A percentile compares a stretch with the other conserved stretches of the same genome.
phyloP scores from a whole-genome alignment of 2,329 filamentous ascomycete species.

The Cryphonectria radicalis region DNA sequence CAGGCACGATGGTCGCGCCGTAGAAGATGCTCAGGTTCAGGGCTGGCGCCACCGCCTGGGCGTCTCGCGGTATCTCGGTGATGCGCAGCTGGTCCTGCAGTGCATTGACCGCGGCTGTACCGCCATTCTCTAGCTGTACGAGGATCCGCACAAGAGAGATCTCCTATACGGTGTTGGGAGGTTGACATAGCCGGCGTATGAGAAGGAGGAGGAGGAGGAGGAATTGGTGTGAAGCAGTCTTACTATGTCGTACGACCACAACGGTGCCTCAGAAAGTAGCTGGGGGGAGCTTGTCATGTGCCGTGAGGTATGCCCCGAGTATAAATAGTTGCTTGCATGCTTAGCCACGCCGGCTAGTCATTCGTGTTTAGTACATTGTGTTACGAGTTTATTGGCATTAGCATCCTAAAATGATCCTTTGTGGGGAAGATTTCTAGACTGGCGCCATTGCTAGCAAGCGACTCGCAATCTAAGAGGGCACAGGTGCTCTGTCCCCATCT shows the following conservation, averaged over 20 bases:
- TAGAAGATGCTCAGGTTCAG: conserved; percentile 25
- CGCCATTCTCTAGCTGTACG: conserved; percentile 15
- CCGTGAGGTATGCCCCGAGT: neutral
- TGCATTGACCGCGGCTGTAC: neutral
- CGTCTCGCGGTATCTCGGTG: conserved; percentile 2
- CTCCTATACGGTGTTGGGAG: conserved; percentile 24
- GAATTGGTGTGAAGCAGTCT: no score
- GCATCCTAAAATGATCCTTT: no score
- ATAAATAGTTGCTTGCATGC: neutral
- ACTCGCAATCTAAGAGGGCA: neutral
- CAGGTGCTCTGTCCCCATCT: neutral
- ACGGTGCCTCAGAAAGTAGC: no score
- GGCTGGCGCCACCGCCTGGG: neutral
- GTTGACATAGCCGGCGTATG: conserved; percentile 22
- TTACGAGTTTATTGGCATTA: neutral
- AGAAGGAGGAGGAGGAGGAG: neutral
- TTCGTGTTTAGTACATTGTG: neutral
- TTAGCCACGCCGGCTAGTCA: neutral
- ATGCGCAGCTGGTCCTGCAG: conserved; percentile 10
- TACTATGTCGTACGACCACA: no score
- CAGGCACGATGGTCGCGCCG: conserved; percentile 13
- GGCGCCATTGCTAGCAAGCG: neutral
- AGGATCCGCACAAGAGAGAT: conserved; percentile 23
- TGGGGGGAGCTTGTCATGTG: no score
- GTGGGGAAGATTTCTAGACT: neutral